phyloP scores from a whole-genome alignment of 306 rosid species.

The Malus asiatica region DNA sequence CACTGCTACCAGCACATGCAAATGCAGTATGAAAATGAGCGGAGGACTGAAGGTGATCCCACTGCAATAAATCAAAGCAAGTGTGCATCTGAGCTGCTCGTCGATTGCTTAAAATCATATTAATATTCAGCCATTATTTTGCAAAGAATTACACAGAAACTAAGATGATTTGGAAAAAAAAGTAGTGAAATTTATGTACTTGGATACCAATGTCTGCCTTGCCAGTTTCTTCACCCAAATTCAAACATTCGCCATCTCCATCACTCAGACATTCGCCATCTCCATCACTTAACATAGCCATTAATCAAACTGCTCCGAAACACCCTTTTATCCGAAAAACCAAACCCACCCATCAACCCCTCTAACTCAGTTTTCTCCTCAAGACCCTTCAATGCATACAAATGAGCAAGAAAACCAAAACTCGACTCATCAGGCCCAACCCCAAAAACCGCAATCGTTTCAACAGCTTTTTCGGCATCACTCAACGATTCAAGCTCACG shows the following conservation, averaged over 20 bases:
- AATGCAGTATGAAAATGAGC: neutral
- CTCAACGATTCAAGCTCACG: constrained; percentile 55
- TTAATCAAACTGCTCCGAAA: constrained; percentile 53
- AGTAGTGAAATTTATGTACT: neutral
- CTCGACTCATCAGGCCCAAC: constrained; percentile 67
- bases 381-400: constrained; percentile 76
- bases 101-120: neutral
- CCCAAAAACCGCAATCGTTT: constrained; percentile 52
- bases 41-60: neutral
- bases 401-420: constrained; percentile 75
- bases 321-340: constrained; percentile 30
- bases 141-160: neutral
- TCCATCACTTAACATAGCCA: constrained; percentile 41
- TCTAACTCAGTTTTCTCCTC: constrained; percentile 51
- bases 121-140: neutral
- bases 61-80: neutral
- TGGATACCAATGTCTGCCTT: neutral
- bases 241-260: constrained; percentile 29
- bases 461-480: constrained; percentile 62
- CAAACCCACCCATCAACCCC: constrained; percentile 52
- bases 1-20: neutral
- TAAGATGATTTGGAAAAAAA: neutral
- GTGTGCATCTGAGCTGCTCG: neutral
- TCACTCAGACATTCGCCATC: constrained; percentile 23
- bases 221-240: constrained; percentile 48